A percentile compares a stretch with the other conserved stretches of the same genome.
These are phyloP conservation scores for Coemansia sp. DNA, from an alignment of 192 early-diverging fungal species.

Conservation along the genomic window DNA sequence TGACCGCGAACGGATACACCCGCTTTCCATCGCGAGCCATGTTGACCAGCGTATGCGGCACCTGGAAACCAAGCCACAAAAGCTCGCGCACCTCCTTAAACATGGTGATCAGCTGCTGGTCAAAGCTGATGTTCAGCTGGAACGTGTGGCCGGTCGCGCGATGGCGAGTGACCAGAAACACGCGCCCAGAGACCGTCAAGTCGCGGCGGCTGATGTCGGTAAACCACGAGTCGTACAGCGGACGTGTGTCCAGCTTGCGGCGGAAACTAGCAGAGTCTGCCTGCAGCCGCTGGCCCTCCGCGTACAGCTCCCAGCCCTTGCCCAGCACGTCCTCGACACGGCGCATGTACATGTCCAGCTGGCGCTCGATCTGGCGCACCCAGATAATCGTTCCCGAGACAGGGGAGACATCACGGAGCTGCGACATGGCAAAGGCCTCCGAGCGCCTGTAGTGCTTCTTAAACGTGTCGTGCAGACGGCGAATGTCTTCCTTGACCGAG, in stretches of 20 bases:
- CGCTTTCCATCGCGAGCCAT: constrained; percentile 94
- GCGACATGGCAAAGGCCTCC: constrained; percentile 85
- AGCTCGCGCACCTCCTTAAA: constrained; percentile 99
- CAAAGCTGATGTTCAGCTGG: constrained; percentile 91
- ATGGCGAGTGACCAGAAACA: constrained; percentile 86
- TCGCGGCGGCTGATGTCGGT: constrained; percentile 80
- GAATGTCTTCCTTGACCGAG: constrained; percentile 97
- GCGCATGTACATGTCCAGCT: constrained; percentile 93
- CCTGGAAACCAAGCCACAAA: constrained; percentile 92
- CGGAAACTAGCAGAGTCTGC: constrained; percentile 86
- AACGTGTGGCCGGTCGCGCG: constrained; percentile 72
- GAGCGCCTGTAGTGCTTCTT: constrained; percentile 88
- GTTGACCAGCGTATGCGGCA: constrained; percentile 87
- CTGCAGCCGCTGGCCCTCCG: constrained; percentile 93
- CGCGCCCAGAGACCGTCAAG: constrained; percentile 79
- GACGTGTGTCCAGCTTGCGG: constrained; percentile 91
- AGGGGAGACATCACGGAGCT: constrained; percentile 90
- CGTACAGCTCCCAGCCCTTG: constrained; percentile 94
- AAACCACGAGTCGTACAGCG: constrained; percentile 92
- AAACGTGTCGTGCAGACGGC: constrained; percentile 93
- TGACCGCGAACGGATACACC: constrained; percentile 98
- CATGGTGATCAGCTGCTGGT: constrained; percentile 88
- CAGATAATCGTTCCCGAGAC: constrained; percentile 95
- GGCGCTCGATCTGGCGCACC: constrained; percentile 96
- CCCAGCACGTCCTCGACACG: constrained; percentile 98